phyloP scores from a whole-genome alignment of 257 asterid species.

The Nemophila menziesii region DNA sequence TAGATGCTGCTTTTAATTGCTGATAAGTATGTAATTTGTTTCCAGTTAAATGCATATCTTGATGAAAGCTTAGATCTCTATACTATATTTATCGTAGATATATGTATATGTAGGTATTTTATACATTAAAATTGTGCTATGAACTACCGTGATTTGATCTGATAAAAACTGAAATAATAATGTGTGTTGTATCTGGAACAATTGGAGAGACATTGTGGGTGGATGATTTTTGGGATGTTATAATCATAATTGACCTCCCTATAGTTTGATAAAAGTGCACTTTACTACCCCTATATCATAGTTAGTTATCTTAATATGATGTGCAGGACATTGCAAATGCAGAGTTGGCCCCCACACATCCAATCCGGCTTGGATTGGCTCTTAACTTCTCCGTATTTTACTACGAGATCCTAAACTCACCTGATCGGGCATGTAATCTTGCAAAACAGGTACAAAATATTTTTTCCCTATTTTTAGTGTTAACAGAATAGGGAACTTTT shows the following conservation, averaged over 20 bases:
- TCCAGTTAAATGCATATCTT: neutral
- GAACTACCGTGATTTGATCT: too few relatives aligned
- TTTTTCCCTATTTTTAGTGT: neutral
- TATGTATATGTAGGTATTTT: too few relatives aligned
- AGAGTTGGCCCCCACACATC: slow-evolving; percentile 26
- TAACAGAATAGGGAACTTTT: neutral
- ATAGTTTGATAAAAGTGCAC: too few relatives aligned
- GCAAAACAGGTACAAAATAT: slow-evolving; percentile 19
- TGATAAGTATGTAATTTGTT: neutral
- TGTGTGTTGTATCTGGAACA: neutral
- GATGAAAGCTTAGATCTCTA: too few relatives aligned
- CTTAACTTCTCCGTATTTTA: slow-evolving; percentile 29
- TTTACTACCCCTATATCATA: neutral
- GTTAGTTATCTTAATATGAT: neutral
- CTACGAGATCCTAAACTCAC: slow-evolving; percentile 24
- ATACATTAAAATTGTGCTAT: too few relatives aligned
- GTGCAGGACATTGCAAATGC: slow-evolving; percentile 21
- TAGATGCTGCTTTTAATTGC: neutral
- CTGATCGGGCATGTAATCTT: slow-evolving; percentile 25
- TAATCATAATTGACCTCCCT: too few relatives aligned
- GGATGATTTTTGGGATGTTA: too few relatives aligned
- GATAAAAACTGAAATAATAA: too few relatives aligned
- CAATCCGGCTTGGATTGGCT: slow-evolving; percentile 30
- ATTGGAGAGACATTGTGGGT: neutral
- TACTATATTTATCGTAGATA: too few relatives aligned